A percentile compares a stretch with the other conserved stretches of the same genome.
These are phyloP conservation scores for Inga oerstediana DNA, from an alignment of 306 rosid genomes.

Conservation along the genomic window DNA sequence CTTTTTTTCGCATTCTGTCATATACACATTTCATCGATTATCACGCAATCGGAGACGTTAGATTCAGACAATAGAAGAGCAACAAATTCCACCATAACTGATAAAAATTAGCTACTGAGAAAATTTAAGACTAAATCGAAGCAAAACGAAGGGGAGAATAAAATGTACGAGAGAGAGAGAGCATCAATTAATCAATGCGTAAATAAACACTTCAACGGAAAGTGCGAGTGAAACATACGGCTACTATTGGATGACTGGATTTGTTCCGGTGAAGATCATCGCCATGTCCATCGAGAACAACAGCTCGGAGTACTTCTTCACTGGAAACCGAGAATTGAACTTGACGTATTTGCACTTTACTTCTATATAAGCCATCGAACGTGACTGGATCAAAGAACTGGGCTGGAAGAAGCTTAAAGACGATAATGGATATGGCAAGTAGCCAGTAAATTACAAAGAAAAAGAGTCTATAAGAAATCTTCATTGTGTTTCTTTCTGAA, in stretches of 20 bases:
- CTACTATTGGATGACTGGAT: not conserved
- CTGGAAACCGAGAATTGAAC: constrained; percentile 5
- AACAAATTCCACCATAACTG: not conserved
- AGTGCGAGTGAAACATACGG: constrained; percentile 13
- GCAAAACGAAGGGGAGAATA: not conserved
- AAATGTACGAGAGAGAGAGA: not conserved
- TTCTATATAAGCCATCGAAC: not conserved
- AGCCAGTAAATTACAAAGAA: constrained; percentile 19
- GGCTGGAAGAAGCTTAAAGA: constrained; percentile 19
- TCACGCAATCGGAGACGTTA: not conserved
- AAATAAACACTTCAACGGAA: not conserved
- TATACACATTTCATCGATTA: not conserved
- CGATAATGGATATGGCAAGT: constrained; percentile 14
- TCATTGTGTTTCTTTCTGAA: constrained; percentile 11
- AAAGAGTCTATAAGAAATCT: not conserved
- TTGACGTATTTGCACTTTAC: constrained; percentile 4
- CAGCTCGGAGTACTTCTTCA: constrained; percentile 15
- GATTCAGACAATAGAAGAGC: not conserved
- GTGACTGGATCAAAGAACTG: constrained; percentile 7
- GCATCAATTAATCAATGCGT: not conserved
- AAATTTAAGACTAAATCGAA: not conserved
- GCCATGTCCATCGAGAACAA: not conserved
- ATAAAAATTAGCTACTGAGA: not conserved
- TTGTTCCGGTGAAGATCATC: not conserved
- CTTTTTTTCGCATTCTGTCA: constrained; percentile 26